A percentile compares a stretch with the other conserved stretches of the same genome.
phyloP scores from a whole-genome alignment of 305 asterid species.

The Salvia sclarea region DNA sequence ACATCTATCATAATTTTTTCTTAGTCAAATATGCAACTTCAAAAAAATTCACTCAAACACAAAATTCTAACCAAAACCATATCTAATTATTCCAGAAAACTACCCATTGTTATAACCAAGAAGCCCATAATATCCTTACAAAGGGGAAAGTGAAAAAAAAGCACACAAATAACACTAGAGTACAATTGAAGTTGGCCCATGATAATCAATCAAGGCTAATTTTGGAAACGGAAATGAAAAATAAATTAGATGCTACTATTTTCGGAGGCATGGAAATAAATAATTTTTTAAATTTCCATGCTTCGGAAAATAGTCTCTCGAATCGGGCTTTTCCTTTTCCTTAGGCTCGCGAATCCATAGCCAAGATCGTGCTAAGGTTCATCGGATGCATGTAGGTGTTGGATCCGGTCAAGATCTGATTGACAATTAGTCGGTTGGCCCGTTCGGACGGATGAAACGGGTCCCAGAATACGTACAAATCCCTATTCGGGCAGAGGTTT shows the following conservation, averaged over 20 bases:
- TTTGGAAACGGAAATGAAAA: not conserved
- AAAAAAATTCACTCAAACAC: not conserved
- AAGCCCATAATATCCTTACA: slow-evolving; percentile 19
- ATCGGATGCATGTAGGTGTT: slow-evolving; percentile 64
- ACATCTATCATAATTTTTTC: too few species aligned
- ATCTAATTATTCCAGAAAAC: not conserved
- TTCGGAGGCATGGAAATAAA: slow-evolving; percentile 6
- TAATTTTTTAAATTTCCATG: slow-evolving; percentile 14
- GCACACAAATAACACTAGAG: slow-evolving; percentile 7
- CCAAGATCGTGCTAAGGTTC: slow-evolving; percentile 60
- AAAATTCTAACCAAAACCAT: not conserved
- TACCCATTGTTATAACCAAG: not conserved
- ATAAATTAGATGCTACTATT: not conserved
- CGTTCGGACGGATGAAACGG: slow-evolving; percentile 71
- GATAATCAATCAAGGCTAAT: not conserved
- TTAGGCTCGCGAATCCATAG: slow-evolving; percentile 49
- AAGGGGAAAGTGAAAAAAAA: not conserved
- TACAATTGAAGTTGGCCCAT: slow-evolving; percentile 20
- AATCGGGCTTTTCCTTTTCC: not conserved
- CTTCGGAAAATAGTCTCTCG: slow-evolving; percentile 20
- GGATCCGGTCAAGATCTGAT: slow-evolving; percentile 58
- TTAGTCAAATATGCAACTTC: not conserved
- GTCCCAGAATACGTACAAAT: slow-evolving; percentile 74
- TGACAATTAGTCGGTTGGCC: slow-evolving; percentile 66
- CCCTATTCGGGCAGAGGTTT: slow-evolving; percentile 66